These are phyloP conservation scores for Castanospermum australe DNA, from an alignment of 306 rosid species.

Conservation along the genomic window DNA sequence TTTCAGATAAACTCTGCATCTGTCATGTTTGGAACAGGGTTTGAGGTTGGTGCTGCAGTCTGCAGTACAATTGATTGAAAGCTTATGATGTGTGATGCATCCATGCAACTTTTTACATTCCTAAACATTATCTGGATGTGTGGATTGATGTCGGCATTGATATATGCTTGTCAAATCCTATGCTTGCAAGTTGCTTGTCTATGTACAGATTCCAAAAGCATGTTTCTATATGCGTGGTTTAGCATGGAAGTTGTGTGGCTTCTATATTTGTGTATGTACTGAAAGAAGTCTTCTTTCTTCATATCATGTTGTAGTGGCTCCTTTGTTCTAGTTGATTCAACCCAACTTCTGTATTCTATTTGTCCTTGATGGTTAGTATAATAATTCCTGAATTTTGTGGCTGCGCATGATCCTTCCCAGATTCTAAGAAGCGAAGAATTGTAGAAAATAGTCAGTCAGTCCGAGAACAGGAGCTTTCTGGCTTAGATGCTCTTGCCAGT, in stretches of 20 bases:
- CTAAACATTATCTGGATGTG: neutral
- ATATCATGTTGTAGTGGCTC: neutral
- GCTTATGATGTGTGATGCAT: neutral
- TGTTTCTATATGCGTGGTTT: neutral
- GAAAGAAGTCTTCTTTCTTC: neutral
- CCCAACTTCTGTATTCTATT: neutral
- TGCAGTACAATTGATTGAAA: conserved; percentile 8
- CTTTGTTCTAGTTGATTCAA: neutral
- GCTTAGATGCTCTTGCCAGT: conserved; percentile 90
- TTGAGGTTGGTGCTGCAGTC: conserved; percentile 17
- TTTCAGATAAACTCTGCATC: neutral
- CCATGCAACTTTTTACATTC: conserved; percentile 19
- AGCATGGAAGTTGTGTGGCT: neutral
- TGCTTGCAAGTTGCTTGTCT: neutral
- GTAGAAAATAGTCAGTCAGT: conserved; percentile 41
- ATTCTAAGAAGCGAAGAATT: conserved; percentile 60
- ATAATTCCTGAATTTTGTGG: conserved; percentile 20
- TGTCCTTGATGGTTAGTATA: conserved; percentile 12
- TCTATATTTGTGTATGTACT: neutral
- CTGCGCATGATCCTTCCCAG: conserved; percentile 37
- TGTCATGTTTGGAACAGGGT: conserved; percentile 6
- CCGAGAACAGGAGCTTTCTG: conserved; percentile 64
- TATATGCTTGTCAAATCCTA: neutral
- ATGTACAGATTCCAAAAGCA: neutral
- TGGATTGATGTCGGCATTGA: neutral